Base-by-base conservation (phyloP, 768 basidiomycete species). In the Termitomyces sp. region DNA sequence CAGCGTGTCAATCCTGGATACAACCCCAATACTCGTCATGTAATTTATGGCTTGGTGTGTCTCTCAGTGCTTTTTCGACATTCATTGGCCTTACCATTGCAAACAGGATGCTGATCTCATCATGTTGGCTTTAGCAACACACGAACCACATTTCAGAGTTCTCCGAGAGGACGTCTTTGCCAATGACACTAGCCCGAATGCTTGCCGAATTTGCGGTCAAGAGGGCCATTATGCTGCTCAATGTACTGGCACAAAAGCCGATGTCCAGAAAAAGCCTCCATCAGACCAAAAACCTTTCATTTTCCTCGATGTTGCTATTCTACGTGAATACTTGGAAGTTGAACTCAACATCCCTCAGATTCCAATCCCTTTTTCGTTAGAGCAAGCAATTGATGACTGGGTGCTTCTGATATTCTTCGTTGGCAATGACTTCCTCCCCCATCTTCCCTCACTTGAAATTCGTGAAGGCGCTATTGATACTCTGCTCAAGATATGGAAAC, bases 331-430 rank as follows among this genome's bases (percentile, higher is more conserved):
- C 77, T 88, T 99, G 65, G 92, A 96, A 75, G 86, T 92, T 70
- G 97, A 98, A 71, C 87, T 99, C 63, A 86, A 92, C 73, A 80
- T 96, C 33, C 77, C 87, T n/a, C 74, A 82, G 59, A 72, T 81
- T 18, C 76, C 86, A 2, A 94, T 97, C 76, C 85, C 88, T 33
- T 98, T 96, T 82, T 85, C 90, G 66, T 79, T 98, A 71, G 97
- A 99, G 74, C 87, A 89, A 72, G 94, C 97, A 38, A 91, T 99
- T 73, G 97, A 99, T 82, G 97, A 99, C 72, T 99, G 97, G 97
- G 93, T 99, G 65, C 86, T 99, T 68, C 84, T 99, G 67, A 98
- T 98, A 65, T 99, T 99, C 86, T 98, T 99, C 74, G 97, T 99
- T 71, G 97, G 97, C 65, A 99, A 99, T 77, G 94, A 98, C 79